Conservation (phyloP, 176 grass and related monocot species). For the Cenchrus fungigraminus region DNA sequence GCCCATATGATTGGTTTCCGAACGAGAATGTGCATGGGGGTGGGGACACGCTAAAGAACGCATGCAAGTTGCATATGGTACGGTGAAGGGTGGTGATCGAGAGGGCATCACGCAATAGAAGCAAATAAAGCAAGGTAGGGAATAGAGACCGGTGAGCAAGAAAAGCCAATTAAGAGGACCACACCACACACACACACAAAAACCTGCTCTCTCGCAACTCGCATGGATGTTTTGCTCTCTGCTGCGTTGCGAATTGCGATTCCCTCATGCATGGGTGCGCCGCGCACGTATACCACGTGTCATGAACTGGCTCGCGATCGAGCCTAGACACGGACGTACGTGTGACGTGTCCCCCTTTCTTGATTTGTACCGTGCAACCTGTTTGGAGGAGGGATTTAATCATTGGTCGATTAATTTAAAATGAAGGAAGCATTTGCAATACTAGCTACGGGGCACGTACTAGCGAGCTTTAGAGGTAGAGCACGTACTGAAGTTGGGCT, state of each 20-base stretch:
- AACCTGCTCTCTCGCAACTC: no score
- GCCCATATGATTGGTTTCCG: conserved; percentile 55
- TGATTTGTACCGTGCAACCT: neutral
- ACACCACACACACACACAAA: neutral
- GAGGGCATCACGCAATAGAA: conserved; percentile 48
- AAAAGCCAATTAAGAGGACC: conserved; percentile 31
- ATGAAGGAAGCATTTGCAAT: neutral
- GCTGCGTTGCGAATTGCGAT: neutral
- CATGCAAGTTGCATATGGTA: conserved; percentile 37
- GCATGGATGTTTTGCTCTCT: neutral
- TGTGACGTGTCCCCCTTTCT: no score
- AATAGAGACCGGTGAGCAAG: conserved; percentile 36
- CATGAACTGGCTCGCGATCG: no score
- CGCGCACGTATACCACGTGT: no score
- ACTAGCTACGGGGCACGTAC: no score
- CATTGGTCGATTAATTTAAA: conserved; percentile 5
- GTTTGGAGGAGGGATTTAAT: neutral
- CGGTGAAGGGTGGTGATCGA: conserved; percentile 29
- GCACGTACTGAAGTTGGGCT: conserved; percentile 11
- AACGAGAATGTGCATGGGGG: conserved; percentile 47
- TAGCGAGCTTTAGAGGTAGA: conserved; percentile 29
- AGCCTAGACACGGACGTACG: no score
- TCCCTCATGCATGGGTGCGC: conserved; percentile 37
- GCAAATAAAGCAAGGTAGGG: conserved; percentile 37
- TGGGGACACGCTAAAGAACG: conserved; percentile 29